Evolutionary conservation across 2,329 filamentous ascomycete genomes (phyloP), one percentile per base, ranked within the genome.

Genomic region (Blastomyces parvus): DNA sequence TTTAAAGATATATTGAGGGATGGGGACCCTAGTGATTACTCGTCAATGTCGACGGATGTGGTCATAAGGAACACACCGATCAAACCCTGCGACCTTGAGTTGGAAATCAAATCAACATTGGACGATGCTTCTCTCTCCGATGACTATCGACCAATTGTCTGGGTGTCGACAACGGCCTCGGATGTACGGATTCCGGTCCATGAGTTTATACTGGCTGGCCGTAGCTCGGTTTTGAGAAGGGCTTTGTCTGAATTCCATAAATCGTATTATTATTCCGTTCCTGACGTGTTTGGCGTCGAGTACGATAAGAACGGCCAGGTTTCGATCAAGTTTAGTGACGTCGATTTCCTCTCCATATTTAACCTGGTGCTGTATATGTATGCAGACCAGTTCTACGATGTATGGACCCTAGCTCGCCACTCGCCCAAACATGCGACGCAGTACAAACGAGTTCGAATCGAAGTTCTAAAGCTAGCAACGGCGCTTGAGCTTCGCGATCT

Each of bases 401-500:
- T 92, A 22, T 97, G 94, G 94, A 89, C 92, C 67, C 87, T 88
- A 66, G 87, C 87, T 4, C 84, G 80, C 66, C 83, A 86, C 66
- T 83, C 85, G 25, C 84, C 86, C 2, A 78, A 84, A 13, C 79
- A 88, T 72, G 87, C 89, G 0, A 83, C 84, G 68, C 83, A 89
- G 50, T 96, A 91, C 73, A 88, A 91, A 30, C 86, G 92, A 70
- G 82, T 96, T 22, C 87, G 93, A 25, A 83, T 81, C 0, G 93
- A 97, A 71, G 78, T 97, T n/a, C 94, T 96, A 87, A 93, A 86
- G 67, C 69, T 92, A n/a, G 88, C 90, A 11, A 84, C 84, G 0
- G 83, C 83, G 62, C 80, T 97, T 0, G 85, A 88, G 17, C 81
- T 97, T 73, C 74, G 77, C 19, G 84, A 83, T 40, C 79, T 97